Evolutionary conservation across 2,329 filamentous ascomycete species (phyloP), one percentile per base, ranked within the genome.

Genomic region (Arthroderma sp.): DNA sequence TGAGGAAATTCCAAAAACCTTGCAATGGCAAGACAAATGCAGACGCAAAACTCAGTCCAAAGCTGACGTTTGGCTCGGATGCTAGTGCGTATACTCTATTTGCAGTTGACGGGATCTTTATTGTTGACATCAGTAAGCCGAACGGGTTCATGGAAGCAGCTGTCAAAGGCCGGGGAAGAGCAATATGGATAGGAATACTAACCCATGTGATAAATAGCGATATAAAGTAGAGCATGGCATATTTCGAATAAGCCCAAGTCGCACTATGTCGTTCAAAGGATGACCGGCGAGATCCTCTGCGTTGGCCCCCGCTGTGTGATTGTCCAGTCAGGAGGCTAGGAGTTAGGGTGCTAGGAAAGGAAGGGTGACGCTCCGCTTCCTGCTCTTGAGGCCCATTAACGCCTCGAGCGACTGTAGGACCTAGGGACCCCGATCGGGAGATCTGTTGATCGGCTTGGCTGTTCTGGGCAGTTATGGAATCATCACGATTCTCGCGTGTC

Each of bases 1-100:
- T 86, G 47, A 83, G 61, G 11, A 80, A 76, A 59, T 93, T 93
- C 84, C 85, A 91, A 55, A 88, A 83, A 0, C 86, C 86, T 58
- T 93, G 86, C 0, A 87, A 71, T 0, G 86, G 85, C 6, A 93
- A 71, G 1, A 91, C 84, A 36, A 86, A 72, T 0, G 82, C 78
- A 22, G 82, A 80, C 51, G 80, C 74, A 51, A 82, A 78, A 54
- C 85, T 78, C 27, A 91, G 73, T 0, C 71, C 66, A 29, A 79
- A 71, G 9, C 69, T 72, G 0, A 72, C 63, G 3, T 70, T 47
- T 28, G 72, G 63, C 0, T 71, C 66, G 54, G 82, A 68, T 6
- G 78, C 69, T 10, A 87, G 68, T 3, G 77, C 77, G 62, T 83
- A 87, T 10, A 88, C 74, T 6, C 86, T 74, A 59, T 93, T 91